Conservation (phyloP, 2,329 filamentous ascomycete species). For the Colletotrichum chrysophilum region DNA sequence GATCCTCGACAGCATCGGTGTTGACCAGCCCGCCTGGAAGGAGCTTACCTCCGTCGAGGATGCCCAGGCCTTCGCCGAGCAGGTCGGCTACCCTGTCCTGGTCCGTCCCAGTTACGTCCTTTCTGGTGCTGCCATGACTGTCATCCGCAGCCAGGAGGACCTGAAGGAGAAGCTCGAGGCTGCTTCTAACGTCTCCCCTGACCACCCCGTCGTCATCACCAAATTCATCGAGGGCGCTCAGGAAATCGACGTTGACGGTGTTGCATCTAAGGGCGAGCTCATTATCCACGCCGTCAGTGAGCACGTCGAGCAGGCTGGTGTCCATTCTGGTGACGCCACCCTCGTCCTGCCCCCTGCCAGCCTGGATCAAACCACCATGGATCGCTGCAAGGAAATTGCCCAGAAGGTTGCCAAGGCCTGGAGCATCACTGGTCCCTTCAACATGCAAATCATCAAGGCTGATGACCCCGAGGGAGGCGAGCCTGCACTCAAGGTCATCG, state of each 20-base stretch:
- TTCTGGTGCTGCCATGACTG: conserved; percentile 97
- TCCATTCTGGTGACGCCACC: conserved; percentile 97
- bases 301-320: conserved; percentile 96
- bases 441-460: conserved; percentile 99
- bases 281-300: conserved; percentile 92
- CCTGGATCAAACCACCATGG: conserved; percentile 79
- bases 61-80: conserved; percentile 83
- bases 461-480: conserved; percentile 76
- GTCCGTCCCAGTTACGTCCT: conserved; percentile 96
- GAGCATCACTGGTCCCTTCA: conserved; percentile 98
- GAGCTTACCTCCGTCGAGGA: conserved; percentile 90
- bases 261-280: conserved; percentile 84
- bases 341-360: conserved; percentile 86
- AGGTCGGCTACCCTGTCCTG: conserved; percentile 91
- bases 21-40: conserved; percentile 98
- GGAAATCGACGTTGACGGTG: conserved; percentile 96
- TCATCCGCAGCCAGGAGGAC: conserved; percentile 86
- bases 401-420: conserved; percentile 96
- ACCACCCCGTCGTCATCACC: conserved; percentile 97
- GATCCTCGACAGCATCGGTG: conserved; percentile 94
- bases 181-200: conserved; percentile 87
- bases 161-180: conserved; percentile 94
- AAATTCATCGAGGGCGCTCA: conserved; percentile 97
- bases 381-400: conserved; percentile 92
- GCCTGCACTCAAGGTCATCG: conserved; percentile 89